A percentile compares a stretch with the other conserved stretches of the same genome.
phyloP scores from a whole-genome alignment of 2,329 filamentous ascomycete genomes.

The Sporothrix globosa region DNA sequence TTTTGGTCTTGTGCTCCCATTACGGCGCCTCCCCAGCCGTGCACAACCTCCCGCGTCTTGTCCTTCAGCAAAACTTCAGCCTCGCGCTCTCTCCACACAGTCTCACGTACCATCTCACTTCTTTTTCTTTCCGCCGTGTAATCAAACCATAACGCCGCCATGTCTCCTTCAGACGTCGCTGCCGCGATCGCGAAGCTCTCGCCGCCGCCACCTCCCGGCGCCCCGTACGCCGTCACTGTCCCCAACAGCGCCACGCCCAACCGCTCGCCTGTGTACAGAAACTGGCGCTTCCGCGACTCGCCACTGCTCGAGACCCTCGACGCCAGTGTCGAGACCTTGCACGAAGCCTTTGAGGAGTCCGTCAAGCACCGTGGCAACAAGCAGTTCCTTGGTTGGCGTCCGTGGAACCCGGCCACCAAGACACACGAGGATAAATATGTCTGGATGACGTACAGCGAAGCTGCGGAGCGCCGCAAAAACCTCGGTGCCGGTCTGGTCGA shows the following conservation, averaged over 20 bases:
- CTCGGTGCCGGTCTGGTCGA: constrained; percentile 84
- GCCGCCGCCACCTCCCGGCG: constrained; percentile 69
- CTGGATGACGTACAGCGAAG: constrained; percentile 81
- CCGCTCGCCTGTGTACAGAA: constrained; percentile 77
- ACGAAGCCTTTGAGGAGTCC: constrained; percentile 78
- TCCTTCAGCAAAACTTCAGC: neutral
- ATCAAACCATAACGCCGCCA: constrained; percentile 35
- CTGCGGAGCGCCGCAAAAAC: constrained; percentile 78
- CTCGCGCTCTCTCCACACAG: neutral
- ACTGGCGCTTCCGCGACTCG: constrained; percentile 75
- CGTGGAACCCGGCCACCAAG: constrained; percentile 75
- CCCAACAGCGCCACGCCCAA: constrained; percentile 74
- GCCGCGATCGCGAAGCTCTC: constrained; percentile 59
- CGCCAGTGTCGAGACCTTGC: constrained; percentile 69
- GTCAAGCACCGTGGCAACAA: constrained; percentile 65
- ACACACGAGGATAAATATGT: constrained; percentile 73
- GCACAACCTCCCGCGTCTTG: constrained; percentile 10
- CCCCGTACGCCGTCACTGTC: constrained; percentile 76
- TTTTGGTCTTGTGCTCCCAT: neutral
- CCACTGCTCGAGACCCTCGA: constrained; percentile 72
- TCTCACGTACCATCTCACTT: neutral
- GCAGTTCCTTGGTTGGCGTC: constrained; percentile 77
- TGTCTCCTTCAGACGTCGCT: constrained; percentile 45
- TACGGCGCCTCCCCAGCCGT: constrained; percentile 3
- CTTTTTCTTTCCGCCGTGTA: neutral